Base-by-base conservation (phyloP, 1,284 basidiomycete species). In the Earliella scabrosa region DNA sequence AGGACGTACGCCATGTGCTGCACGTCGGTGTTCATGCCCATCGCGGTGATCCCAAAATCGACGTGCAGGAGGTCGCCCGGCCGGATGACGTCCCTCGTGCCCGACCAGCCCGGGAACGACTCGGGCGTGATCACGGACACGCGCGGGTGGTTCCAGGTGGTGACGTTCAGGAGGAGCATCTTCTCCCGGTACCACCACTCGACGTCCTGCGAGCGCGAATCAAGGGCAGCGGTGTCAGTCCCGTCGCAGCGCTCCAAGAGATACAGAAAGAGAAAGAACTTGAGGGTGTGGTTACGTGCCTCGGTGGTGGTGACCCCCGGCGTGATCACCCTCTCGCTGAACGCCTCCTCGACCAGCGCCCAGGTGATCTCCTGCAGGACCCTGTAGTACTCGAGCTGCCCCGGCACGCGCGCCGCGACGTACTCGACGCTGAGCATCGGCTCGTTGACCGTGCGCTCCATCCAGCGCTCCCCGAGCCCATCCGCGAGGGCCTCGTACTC, bases 1-100 rank as follows among this genome's bases (percentile, higher is more conserved):
- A 83, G 75, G 49, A 84, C 81, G 63, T 83, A 82, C 14, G 76
- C 80, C 68, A 83, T 75, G 58, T 83, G 81, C 60, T 83, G 82
- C 0, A 79, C 81, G 62, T 84, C 82, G 23, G 81, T 84, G 64
- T 82, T 80, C 69, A 83, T 67, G 21, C 78, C 76, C 75, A 82
- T 78, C 1, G 79, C 78, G 18, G 76, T 79, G 58, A 83, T 78
- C 0, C 82, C 81, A 63, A 80, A 81, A 61, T 83, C 81, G 50
- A 82, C 79, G 63, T 83, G 81, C 11, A 84, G 68, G 54, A 82
- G 72, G 63, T 83, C 79, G 50, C 80, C 77, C 62, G 76, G 74
- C 18, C 73, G 66, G 52, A 81, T 77, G 44, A 74, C 63, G 54
- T 75, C 69, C 23, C 73, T 66, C 10, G 76, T 75, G 21, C 77